Conservation (phyloP, 225 moss, liverwort and hornwort species). For the Antitrichia curtipendula region DNA sequence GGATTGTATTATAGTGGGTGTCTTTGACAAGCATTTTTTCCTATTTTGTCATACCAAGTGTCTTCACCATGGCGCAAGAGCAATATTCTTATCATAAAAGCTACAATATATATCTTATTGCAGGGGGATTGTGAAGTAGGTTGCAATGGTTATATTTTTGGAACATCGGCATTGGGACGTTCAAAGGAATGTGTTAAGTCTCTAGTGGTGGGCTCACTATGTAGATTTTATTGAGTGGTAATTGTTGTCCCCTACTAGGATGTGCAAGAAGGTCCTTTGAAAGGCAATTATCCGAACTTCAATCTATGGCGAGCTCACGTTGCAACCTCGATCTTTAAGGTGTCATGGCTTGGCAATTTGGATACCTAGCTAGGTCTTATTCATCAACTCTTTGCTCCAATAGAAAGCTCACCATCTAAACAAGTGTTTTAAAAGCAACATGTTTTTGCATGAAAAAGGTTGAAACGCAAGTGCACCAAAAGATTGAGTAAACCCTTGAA, state of each 20-base stretch:
- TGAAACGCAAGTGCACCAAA: rapidly evolving
- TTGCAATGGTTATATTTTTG: too few relatives aligned
- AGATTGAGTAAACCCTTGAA: rapidly evolving
- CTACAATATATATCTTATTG: too few relatives aligned
- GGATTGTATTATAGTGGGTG: too few relatives aligned
- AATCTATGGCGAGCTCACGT: rapidly evolving
- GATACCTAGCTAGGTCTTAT: rapidly evolving
- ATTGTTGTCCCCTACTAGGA: background rate
- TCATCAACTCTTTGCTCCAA: rapidly evolving
- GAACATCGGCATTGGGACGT: rapidly evolving
- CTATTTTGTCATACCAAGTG: too few relatives aligned
- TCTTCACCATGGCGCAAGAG: too few relatives aligned
- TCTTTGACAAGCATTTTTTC: too few relatives aligned
- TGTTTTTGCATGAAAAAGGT: background rate
- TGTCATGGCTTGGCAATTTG: background rate
- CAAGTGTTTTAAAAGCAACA: rapidly evolving
- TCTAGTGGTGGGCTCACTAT: rapidly evolving
- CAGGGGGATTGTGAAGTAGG: rapidly evolving
- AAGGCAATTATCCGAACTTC: rapidly evolving
- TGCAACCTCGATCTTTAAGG: background rate
- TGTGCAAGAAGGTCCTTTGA: rapidly evolving
- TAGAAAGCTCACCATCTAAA: background rate
- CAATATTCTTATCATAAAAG: too few relatives aligned
- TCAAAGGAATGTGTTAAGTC: background rate
- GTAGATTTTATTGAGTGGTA: background rate